Evolutionary conservation across 2,329 filamentous ascomycete species (phyloP).

Genomic region (Exserohilum turcica): DNA sequence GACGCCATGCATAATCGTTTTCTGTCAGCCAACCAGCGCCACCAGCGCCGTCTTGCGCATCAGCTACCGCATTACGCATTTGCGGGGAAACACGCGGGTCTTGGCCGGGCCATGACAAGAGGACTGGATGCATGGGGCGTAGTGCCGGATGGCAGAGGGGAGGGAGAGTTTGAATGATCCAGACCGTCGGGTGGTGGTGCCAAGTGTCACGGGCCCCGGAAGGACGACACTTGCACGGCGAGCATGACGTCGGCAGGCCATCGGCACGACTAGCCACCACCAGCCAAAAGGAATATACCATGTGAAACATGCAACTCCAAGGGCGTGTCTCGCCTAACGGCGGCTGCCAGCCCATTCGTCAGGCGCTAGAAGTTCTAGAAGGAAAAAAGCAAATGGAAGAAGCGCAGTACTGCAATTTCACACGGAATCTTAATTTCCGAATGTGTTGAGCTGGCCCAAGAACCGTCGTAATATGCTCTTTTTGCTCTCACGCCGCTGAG

Average conservation of each 20-base stretch:
- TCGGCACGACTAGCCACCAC: not conserved
- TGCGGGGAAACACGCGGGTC: constrained; percentile 15
- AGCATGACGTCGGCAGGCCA: constrained; percentile 14
- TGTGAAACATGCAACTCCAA: constrained; percentile 14
- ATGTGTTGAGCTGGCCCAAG: not conserved
- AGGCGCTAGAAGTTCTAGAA: constrained; percentile 15
- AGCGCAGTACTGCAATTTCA: constrained; percentile 17
- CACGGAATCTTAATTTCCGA: constrained; percentile 9
- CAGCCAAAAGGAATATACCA: constrained; percentile 7
- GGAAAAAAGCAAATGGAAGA: constrained; percentile 12
- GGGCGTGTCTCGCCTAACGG: constrained; percentile 7
- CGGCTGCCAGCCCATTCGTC: not conserved
- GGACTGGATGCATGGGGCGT: constrained; percentile 13
- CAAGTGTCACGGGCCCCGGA: constrained; percentile 2
- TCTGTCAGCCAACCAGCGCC: constrained; percentile 18
- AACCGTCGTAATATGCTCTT: not conserved
- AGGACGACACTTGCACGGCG: not conserved
- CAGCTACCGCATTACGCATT: constrained; percentile 16
- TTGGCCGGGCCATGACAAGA: constrained; percentile 3
- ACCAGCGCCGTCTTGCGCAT: constrained; percentile 15
- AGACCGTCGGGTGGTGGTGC: constrained; percentile 6
- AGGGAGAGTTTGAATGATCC: constrained; percentile 8
- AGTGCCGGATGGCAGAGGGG: constrained; percentile 2
- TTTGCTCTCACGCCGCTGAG: constrained; percentile 1
- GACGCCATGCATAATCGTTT: constrained; percentile 22